Percentiles rank a stretch among this genome's conserved stretches.
phyloP scores from a whole-genome alignment of 352 stramenopile genomes.

The Pythium aristosporum region DNA sequence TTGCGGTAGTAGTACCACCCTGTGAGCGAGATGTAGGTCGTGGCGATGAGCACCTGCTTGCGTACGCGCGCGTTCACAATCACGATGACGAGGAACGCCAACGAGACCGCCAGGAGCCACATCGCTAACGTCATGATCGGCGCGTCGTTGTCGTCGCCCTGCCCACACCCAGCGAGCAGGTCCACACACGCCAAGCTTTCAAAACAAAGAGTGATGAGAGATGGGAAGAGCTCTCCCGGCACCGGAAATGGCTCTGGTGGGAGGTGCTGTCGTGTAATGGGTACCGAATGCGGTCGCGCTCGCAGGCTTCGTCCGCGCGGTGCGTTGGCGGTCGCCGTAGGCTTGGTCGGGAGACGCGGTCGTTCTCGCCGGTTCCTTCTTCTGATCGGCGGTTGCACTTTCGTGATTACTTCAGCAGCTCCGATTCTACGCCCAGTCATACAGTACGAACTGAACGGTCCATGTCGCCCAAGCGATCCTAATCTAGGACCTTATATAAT shows the following conservation, averaged over 20 bases:
- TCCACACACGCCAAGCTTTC: neutral
- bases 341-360: neutral
- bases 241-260: neutral
- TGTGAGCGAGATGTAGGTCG: conserved; percentile 78
- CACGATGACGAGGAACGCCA: conserved; percentile 42
- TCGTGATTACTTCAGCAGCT: conserved; percentile 9
- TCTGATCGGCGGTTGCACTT: conserved; percentile 2
- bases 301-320: neutral
- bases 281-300: neutral
- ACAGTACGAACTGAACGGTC: neutral
- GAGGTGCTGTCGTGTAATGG: neutral
- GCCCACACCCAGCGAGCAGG: neutral
- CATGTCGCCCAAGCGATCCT: neutral
- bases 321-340: neutral
- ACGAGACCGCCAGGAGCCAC: conserved; percentile 40
- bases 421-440: conserved; percentile 8
- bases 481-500: neutral
- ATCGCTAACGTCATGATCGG: conserved; percentile 35
- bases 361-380: conserved; percentile 1
- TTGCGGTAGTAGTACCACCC: conserved; percentile 84
- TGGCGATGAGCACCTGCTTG: conserved; percentile 67
- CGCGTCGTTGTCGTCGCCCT: neutral
- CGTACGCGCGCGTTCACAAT: conserved; percentile 46
- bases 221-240: neutral
- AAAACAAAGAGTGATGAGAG: neutral